Evolutionary conservation across 192 early-diverging fungal genomes (phyloP).

Genomic region (Coemansia sp.): DNA sequence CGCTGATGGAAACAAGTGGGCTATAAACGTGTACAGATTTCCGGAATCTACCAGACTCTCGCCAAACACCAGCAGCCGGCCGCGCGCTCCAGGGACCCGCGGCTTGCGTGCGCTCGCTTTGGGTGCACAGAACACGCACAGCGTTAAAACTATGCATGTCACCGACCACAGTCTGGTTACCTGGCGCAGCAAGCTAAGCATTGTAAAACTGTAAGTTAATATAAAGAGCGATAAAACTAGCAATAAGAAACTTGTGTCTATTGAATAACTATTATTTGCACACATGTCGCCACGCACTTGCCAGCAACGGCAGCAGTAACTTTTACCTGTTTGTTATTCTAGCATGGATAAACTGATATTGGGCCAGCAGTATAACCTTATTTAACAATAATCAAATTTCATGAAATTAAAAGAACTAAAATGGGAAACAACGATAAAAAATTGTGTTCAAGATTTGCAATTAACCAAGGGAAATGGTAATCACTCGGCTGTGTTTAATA

Average conservation of each 20-base stretch:
- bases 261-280: too few relatives aligned
- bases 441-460: too few relatives aligned
- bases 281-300: background rate
- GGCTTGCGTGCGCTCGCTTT: constrained; percentile 24
- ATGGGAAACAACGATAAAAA: too few relatives aligned
- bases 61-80: constrained; percentile 48
- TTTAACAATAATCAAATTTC: too few relatives aligned
- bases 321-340: background rate
- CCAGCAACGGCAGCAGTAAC: background rate
- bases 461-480: too few relatives aligned
- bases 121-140: background rate
- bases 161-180: background rate
- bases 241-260: too few relatives aligned
- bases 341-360: background rate
- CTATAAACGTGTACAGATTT: constrained; percentile 48
- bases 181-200: background rate
- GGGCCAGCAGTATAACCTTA: too few relatives aligned
- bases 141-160: background rate
- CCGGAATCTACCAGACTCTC: constrained; percentile 50
- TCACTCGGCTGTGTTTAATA: too few relatives aligned
- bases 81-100: constrained; percentile 46
- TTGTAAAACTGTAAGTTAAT: background rate
- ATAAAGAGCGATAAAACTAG: background rate
- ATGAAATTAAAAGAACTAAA: too few relatives aligned
- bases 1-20: constrained; percentile 45